phyloP scores from a whole-genome alignment of 768 basidiomycete species.

The Kwoniella bestiolae region DNA sequence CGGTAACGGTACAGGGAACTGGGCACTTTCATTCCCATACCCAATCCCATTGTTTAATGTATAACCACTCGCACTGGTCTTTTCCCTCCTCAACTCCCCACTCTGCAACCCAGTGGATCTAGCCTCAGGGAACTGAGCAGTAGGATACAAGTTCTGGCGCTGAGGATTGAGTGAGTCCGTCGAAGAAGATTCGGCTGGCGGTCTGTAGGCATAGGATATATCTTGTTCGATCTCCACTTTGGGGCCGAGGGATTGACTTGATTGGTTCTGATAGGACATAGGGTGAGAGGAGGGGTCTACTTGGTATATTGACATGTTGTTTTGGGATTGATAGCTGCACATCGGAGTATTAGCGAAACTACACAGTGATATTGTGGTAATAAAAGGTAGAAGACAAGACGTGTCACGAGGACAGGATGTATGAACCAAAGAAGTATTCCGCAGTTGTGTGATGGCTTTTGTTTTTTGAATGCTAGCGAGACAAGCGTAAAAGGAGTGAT shows the following conservation, averaged over 20 bases:
- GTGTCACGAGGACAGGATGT: too few relatives aligned
- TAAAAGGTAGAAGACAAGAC: too few relatives aligned
- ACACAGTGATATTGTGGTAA: background rate
- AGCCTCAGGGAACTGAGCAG: constrained; percentile 20
- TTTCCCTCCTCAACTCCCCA: constrained; percentile 4
- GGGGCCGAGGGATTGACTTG: background rate
- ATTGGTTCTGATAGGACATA: background rate
- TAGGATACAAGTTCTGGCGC: background rate
- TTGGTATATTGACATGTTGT: constrained; percentile 44
- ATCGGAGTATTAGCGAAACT: background rate
- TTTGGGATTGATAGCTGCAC: constrained; percentile 29
- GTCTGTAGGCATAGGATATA: constrained; percentile 30
- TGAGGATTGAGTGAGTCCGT: constrained; percentile 9
- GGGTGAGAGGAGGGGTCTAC: constrained; percentile 15
- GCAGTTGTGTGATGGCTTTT: too few relatives aligned
- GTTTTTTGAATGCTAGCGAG: too few relatives aligned
- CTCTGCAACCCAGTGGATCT: constrained; percentile 3
- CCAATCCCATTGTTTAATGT: background rate
- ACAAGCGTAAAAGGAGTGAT: too few relatives aligned
- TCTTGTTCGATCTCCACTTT: constrained; percentile 21
- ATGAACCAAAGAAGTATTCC: too few relatives aligned
- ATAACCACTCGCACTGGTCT: constrained; percentile 6
- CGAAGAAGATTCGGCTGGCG: background rate
- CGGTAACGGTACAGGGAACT: constrained; percentile 21
- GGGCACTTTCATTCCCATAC: background rate